These are phyloP conservation scores for Saksenaea oblongispora DNA, from an alignment of 371 early-diverging fungal genomes.

Conservation along the genomic window DNA sequence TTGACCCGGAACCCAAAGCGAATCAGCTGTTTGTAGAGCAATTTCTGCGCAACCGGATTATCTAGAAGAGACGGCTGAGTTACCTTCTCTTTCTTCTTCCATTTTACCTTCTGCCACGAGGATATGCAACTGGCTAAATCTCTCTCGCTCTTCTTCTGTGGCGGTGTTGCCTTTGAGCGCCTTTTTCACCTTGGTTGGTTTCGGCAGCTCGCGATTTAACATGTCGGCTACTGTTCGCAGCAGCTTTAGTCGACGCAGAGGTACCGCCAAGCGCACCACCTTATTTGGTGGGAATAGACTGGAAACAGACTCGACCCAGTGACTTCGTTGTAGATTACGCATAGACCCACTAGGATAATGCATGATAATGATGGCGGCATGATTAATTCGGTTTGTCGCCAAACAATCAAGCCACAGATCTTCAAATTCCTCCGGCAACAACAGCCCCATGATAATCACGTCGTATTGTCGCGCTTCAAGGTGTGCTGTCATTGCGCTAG, in stretches of 20 bases:
- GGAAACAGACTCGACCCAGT: conserved; percentile 16
- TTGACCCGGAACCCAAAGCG: conserved; percentile 43
- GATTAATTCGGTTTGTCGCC: conserved; percentile 9
- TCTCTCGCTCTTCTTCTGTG: conserved; percentile 29
- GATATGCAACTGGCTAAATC: conserved; percentile 38
- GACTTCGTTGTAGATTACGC: conserved; percentile 12
- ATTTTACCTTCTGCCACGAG: conserved; percentile 45
- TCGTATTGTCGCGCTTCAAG: conserved; percentile 22
- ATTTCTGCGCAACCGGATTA: conserved; percentile 49
- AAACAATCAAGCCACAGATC: conserved; percentile 29
- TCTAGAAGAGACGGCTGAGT: conserved; percentile 19
- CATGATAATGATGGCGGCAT: conserved; percentile 30
- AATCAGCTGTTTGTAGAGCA: conserved; percentile 41
- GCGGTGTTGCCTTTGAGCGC: conserved; percentile 9
- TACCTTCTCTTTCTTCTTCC: not conserved
- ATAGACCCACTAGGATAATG: conserved; percentile 40
- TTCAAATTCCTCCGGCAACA: conserved; percentile 18
- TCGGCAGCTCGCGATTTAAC: conserved; percentile 9
- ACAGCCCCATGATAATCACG: conserved; percentile 38
- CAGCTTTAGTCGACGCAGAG: conserved; percentile 54
- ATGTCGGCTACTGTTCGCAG: conserved; percentile 35
- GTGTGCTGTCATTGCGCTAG: conserved; percentile 18
- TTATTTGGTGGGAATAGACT: conserved; percentile 20
- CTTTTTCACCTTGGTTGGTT: not conserved
- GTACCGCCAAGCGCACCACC: conserved; percentile 52